Evolutionary conservation across 2,329 filamentous ascomycete species (phyloP), one percentile per base, ranked within the genome.

Genomic region (Curvularia hawaiiensis): DNA sequence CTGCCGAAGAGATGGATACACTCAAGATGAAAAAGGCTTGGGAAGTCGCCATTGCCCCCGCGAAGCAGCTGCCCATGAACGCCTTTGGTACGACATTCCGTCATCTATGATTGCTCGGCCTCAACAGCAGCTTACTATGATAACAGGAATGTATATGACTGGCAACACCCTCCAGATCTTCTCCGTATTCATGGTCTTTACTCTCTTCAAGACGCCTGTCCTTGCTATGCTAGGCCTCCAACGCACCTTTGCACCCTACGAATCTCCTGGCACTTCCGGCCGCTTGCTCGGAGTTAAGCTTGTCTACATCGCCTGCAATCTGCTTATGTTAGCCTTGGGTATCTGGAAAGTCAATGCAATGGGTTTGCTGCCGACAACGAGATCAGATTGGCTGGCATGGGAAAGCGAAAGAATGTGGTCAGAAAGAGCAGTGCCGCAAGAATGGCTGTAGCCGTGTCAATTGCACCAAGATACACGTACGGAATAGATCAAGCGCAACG

Each of bases 101-200:
- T 30, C 24, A 10, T 30, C n/a, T 35, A 18, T 22, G 26, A 52
- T 30, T n/a, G 7, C 33, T 18, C 20, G 12, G 50, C 47, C 14
- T 28, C 14, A 4, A 57, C 53, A 39, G 63, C 46, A 10, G 26
- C 54, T 57, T 16, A 53, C 30, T 4, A 3, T 11, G n/a, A 1
- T 6, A 22, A 7, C 28, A 78, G 76, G 76, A 88, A 98, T 98
- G 92, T 99, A 99, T 84, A 99, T 99, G 95, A 96, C 94, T 31
- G 95, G 95, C 71, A 99, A 98, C 80, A 92, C 91, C 60, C 86
- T 99, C 46, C 95, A 99, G 77, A 98, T 99, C 66, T 99, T 99
- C 82, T 96, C 90, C 79, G 98, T 99, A 79, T 98, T 98, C 92
- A 99, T 98, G 93, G 94, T 98, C 18, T 93, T 94, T 71, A 98